These are phyloP conservation scores for Microstroma glucosiphilum DNA, from an alignment of 1,284 basidiomycete genomes.

Conservation along the genomic window DNA sequence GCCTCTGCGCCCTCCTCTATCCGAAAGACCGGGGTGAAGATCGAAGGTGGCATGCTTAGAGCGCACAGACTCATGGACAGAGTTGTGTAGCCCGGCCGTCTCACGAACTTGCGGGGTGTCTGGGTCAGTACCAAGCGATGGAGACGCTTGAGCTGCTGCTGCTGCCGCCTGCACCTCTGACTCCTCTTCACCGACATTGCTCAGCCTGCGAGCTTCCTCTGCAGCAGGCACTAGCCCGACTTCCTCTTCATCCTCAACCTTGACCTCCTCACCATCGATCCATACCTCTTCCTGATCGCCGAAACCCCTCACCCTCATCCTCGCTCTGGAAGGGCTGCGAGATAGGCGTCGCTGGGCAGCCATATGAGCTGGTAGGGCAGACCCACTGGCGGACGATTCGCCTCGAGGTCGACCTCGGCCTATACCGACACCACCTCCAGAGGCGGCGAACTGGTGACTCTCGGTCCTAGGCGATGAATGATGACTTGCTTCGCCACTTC, in stretches of 20 bases:
- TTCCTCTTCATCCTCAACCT: neutral
- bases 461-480: neutral
- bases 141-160: neutral
- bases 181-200: conserved; percentile 14
- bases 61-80: too few species aligned
- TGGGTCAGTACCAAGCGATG: neutral
- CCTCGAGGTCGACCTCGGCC: neutral
- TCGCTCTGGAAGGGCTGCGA: conserved; percentile 6
- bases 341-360: neutral
- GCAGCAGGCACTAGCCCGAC: neutral
- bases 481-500: neutral
- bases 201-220: conserved; percentile 12
- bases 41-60: too few species aligned
- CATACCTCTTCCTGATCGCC: conserved; percentile 28
- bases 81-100: too few species aligned
- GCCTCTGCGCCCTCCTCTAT: neutral
- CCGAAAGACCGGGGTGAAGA: neutral
- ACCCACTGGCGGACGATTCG: neutral
- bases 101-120: too few species aligned
- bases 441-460: neutral
- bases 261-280: conserved; percentile 4
- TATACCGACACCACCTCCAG: neutral
- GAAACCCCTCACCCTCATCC: conserved; percentile 22
- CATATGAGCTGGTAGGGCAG: conserved; percentile 4
- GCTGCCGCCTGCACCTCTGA: neutral